phyloP scores from a whole-genome alignment of 2,329 filamentous ascomycete species.

The Parascedosporium putredinis region DNA sequence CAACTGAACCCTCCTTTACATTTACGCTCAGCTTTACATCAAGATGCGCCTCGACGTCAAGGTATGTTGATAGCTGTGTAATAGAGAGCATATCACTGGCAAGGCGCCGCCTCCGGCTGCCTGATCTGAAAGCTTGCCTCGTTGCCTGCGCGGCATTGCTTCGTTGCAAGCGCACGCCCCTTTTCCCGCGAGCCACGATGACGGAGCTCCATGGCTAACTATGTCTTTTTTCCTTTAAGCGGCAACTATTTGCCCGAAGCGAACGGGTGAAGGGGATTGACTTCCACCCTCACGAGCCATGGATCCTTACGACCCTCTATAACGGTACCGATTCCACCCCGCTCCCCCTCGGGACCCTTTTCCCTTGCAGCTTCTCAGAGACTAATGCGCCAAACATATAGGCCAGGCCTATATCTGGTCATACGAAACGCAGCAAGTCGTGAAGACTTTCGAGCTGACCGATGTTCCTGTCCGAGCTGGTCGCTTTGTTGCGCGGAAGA shows the following conservation, averaged over 20 bases:
- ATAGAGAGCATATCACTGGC: not conserved
- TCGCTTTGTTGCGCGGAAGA: conserved; percentile 94
- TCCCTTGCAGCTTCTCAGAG: not conserved
- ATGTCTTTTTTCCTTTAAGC: conserved; percentile 17
- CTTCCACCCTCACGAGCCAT: conserved; percentile 94
- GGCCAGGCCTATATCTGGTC: conserved; percentile 99
- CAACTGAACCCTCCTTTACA: not conserved
- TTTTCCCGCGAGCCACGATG: not conserved
- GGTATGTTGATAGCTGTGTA: conserved; percentile 7
- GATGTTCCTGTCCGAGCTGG: conserved; percentile 96
- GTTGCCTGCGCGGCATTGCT: too few relatives aligned
- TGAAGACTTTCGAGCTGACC: conserved; percentile 98
- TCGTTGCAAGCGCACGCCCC: too few relatives aligned
- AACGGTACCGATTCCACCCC: conserved; percentile 51
- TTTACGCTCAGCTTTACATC: conserved; percentile 16
- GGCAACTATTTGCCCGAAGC: conserved; percentile 58
- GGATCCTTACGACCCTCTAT: conserved; percentile 92
- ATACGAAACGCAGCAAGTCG: conserved; percentile 89
- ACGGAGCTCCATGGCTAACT: not conserved
- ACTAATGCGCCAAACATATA: conserved; percentile 21
- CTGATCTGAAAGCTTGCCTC: too few relatives aligned
- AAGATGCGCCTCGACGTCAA: conserved; percentile 15
- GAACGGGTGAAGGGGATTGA: conserved; percentile 97
- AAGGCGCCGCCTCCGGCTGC: too few relatives aligned
- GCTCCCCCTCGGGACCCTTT: not conserved